These are phyloP conservation scores for Draba incana DNA, from an alignment of 345 rosid species.

Conservation along the genomic window DNA sequence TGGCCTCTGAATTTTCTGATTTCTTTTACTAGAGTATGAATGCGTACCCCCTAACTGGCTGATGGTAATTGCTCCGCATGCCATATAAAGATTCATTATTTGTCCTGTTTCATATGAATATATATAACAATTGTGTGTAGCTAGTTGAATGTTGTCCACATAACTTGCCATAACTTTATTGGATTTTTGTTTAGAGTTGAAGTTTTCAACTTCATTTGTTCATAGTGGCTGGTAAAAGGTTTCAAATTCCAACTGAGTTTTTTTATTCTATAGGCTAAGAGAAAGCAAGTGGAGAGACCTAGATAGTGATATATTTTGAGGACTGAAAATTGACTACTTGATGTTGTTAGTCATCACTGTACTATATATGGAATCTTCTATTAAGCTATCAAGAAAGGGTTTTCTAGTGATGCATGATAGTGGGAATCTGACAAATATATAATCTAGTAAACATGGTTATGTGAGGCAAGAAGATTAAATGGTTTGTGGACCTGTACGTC, in stretches of 20 bases:
- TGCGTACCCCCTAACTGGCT: neutral
- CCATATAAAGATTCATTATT: slow-evolving; percentile 10
- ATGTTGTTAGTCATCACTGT: neutral
- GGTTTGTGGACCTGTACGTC: slow-evolving; percentile 19
- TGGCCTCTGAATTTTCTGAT: slow-evolving; percentile 2
- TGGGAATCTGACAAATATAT: slow-evolving; percentile 15
- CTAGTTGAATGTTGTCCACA: neutral
- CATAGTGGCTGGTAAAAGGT: slow-evolving; percentile 8
- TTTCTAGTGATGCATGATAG: slow-evolving; percentile 12
- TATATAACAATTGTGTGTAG: neutral
- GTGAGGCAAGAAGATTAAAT: slow-evolving; percentile 13
- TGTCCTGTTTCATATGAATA: neutral
- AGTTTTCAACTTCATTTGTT: slow-evolving; percentile 16
- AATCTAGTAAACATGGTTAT: slow-evolving; percentile 13
- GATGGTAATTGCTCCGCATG: slow-evolving; percentile 13
- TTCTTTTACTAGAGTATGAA: slow-evolving; percentile 5
- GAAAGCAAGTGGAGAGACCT: slow-evolving; percentile 18
- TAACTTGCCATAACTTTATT: slow-evolving; percentile 6
- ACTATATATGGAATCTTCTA: slow-evolving; percentile 8
- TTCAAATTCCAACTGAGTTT: slow-evolving; percentile 7
- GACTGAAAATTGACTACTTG: neutral
- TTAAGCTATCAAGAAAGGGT: slow-evolving; percentile 4
- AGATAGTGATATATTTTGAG: neutral
- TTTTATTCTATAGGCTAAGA: neutral
- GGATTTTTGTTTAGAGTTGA: slow-evolving; percentile 1